Conservation (phyloP, 345 rosid species). For the Euphorbia lathyris region DNA sequence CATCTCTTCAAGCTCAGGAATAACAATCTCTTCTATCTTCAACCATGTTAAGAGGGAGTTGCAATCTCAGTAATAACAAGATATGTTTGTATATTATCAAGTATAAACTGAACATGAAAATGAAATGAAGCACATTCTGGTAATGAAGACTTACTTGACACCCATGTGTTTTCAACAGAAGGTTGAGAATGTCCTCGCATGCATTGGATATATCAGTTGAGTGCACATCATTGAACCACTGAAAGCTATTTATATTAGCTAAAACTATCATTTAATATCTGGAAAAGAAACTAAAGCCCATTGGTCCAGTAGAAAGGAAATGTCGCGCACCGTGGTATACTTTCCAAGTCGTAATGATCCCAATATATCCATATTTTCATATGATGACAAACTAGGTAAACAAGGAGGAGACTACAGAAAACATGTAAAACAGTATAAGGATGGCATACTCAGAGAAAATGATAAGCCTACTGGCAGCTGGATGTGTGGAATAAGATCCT, state of each 20-base stretch:
- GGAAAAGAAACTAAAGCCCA: not conserved
- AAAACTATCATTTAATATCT: not conserved
- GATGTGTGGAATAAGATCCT: not conserved
- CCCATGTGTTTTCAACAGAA: conserved; percentile 58
- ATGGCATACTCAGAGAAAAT: not conserved
- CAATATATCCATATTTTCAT: conserved; percentile 38
- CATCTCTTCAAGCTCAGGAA: conserved; percentile 87
- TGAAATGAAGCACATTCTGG: conserved; percentile 2
- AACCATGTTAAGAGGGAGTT: conserved; percentile 15
- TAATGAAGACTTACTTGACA: conserved; percentile 55
- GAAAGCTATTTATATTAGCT: conserved; percentile 26
- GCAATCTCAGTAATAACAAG: not conserved
- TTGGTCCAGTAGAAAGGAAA: conserved; percentile 16
- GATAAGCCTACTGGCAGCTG: not conserved
- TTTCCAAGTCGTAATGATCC: conserved; percentile 73
- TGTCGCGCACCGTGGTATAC: conserved; percentile 50
- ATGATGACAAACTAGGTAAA: conserved; percentile 57
- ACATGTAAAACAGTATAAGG: conserved; percentile 4
- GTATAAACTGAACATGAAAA: not conserved
- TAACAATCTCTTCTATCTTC: conserved; percentile 68
- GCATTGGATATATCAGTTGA: conserved; percentile 67
- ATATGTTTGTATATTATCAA: not conserved
- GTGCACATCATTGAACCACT: conserved; percentile 91
- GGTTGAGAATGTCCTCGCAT: conserved; percentile 67
- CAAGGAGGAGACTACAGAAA: conserved; percentile 64